phyloP scores from a whole-genome alignment of 176 grass and related monocot genomes.

The Triticum monococcum region DNA sequence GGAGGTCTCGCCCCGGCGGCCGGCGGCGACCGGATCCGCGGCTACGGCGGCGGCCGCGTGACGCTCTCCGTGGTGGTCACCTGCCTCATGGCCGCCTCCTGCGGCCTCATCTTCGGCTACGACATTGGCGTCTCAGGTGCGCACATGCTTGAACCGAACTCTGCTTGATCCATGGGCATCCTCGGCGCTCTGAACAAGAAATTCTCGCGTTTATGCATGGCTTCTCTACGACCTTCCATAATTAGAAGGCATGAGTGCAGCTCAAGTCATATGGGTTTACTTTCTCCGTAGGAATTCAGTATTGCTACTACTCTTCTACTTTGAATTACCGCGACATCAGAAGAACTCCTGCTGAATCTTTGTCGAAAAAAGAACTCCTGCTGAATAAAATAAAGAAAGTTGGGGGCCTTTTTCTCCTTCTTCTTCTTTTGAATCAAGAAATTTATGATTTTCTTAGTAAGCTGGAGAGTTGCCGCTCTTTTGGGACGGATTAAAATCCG shows the following conservation, averaged over 20 bases:
- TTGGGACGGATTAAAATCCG: background rate
- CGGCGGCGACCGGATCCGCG: background rate
- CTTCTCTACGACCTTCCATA: background rate
- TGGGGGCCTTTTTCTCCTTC: no score
- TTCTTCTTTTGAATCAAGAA: background rate
- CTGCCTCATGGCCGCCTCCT: constrained; percentile 64
- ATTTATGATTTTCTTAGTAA: background rate
- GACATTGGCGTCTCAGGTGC: constrained; percentile 63
- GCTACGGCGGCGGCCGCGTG: constrained; percentile 39
- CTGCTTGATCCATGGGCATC: background rate
- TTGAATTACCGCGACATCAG: background rate
- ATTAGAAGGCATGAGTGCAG: background rate
- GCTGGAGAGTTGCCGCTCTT: background rate
- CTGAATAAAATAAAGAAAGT: background rate
- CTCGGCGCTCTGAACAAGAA: background rate
- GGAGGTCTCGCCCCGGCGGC: background rate
- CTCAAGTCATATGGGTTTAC: background rate
- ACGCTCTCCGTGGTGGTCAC: constrained; percentile 55
- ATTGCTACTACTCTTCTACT: background rate
- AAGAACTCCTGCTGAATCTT: background rate
- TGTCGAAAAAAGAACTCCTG: background rate
- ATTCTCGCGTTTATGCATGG: constrained; percentile 1
- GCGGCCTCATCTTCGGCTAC: constrained; percentile 74
- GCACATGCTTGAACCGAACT: background rate
- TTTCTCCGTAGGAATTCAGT: background rate